Evolutionary conservation across 768 basidiomycete genomes (phyloP).

Genomic region (Suillus ampliporus): DNA sequence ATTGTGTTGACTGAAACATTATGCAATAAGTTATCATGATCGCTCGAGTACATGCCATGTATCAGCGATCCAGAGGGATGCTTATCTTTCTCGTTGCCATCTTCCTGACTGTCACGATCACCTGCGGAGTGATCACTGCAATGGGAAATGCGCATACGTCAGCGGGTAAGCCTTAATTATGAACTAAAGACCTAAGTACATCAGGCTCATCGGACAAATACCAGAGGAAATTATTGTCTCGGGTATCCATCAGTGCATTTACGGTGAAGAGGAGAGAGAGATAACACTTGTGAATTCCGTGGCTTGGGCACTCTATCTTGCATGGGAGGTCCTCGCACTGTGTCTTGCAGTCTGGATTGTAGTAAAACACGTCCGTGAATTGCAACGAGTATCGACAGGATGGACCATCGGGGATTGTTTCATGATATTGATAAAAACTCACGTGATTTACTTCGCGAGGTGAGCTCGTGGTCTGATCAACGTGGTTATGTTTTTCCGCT

Average conservation of each 20-base stretch:
- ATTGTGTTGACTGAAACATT: background rate
- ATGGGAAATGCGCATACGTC: background rate
- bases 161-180: background rate
- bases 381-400: background rate
- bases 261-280: background rate
- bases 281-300: background rate
- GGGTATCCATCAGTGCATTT: background rate
- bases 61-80: background rate
- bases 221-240: background rate
- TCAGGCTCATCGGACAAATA: background rate
- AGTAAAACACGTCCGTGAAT: slow-evolving; percentile 3
- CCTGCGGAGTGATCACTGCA: background rate
- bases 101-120: background rate
- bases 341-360: background rate
- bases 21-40: background rate
- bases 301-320: background rate
- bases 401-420: background rate
- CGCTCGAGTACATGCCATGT: background rate
- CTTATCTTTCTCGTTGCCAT: slow-evolving; percentile 2
- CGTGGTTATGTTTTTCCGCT: background rate
- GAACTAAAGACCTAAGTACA: background rate
- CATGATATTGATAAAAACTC: background rate
- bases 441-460: background rate
- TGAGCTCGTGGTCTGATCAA: background rate
- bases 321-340: background rate